A percentile compares a stretch with the other conserved stretches of the same genome.
Evolutionary conservation across 352 stramenopile genomes (phyloP).

Genomic region (Plasmopara halstedii): DNA sequence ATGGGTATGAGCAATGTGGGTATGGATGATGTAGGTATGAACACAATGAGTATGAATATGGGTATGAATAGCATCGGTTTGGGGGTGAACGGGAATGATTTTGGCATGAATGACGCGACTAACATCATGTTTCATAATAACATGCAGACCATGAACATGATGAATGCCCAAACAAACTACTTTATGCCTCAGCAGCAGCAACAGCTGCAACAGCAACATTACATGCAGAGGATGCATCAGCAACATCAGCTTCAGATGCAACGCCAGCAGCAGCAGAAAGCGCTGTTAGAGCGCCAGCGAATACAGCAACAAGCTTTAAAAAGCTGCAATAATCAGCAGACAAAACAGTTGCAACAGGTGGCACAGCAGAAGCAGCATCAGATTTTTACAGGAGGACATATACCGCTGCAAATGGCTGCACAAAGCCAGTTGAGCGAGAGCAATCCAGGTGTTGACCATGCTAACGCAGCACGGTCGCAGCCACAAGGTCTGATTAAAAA

Average conservation of each 20-base stretch:
- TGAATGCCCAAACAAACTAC: constrained; percentile 62
- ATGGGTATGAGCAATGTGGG: constrained; percentile 27
- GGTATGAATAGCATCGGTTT: constrained; percentile 52
- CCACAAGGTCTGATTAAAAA: constrained; percentile 15
- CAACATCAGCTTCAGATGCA: constrained; percentile 29
- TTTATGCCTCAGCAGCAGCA: constrained; percentile 65
- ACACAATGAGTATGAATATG: constrained; percentile 42
- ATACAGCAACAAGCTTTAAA: constrained; percentile 25
- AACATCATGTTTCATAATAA: constrained; percentile 70
- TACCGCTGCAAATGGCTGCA: constrained; percentile 15
- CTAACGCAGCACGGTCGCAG: constrained; percentile 14
- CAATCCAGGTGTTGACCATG: constrained; percentile 15
- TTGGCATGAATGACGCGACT: constrained; percentile 43
- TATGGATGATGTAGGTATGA: background rate
- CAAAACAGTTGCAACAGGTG: constrained; percentile 23
- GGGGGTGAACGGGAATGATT: constrained; percentile 52
- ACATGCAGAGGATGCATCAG: constrained; percentile 49
- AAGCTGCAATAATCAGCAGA: constrained; percentile 14
- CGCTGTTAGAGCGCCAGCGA: constrained; percentile 22
- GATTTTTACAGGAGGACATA: constrained; percentile 22
- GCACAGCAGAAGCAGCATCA: constrained; percentile 36
- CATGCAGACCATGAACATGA: constrained; percentile 70
- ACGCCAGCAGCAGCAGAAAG: constrained; percentile 35
- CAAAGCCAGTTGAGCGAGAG: constrained; percentile 27
- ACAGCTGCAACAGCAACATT: constrained; percentile 78